Evolutionary conservation across 2,329 filamentous ascomycete species (phyloP).

Genomic region (Cladobotryum protrusum): DNA sequence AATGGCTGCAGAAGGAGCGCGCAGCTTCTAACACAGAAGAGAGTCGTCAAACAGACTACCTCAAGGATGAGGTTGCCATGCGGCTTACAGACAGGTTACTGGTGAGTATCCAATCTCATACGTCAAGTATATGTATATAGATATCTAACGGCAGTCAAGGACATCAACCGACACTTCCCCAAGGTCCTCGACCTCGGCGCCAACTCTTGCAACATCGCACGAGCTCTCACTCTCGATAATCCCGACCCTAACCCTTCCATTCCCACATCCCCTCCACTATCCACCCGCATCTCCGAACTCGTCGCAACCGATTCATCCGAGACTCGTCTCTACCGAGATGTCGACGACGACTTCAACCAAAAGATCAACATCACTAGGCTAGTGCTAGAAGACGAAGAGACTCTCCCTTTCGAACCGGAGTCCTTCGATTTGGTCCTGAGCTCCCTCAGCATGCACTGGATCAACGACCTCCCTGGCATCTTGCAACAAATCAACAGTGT

Average conservation of each 20-base stretch:
- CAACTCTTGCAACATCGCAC: slow-evolving; percentile 90
- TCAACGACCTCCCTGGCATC: slow-evolving; percentile 87
- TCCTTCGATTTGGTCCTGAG: slow-evolving; percentile 88
- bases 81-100: slow-evolving; percentile 81
- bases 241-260: slow-evolving; percentile 53
- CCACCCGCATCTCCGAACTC: slow-evolving; percentile 65
- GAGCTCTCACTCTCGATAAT: slow-evolving; percentile 66
- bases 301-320: slow-evolving; percentile 77
- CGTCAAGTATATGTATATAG: background rate
- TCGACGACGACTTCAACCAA: slow-evolving; percentile 65
- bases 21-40: slow-evolving; percentile 63
- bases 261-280: slow-evolving; percentile 59
- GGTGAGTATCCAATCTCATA: slow-evolving; percentile 36
- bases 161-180: slow-evolving; percentile 85
- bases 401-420: slow-evolving; percentile 66
- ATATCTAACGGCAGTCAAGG: slow-evolving; percentile 40
- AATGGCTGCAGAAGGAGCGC: slow-evolving; percentile 88
- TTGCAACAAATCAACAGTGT: slow-evolving; percentile 79
- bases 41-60: slow-evolving; percentile 80
- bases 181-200: slow-evolving; percentile 87
- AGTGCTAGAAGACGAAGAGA: slow-evolving; percentile 68
- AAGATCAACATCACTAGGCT: slow-evolving; percentile 66
- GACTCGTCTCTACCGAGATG: slow-evolving; percentile 73
- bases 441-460: slow-evolving; percentile 89
- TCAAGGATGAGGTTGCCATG: slow-evolving; percentile 85